Evolutionary conservation across 495 filamentous ascomycete species (phyloP).

Genomic region (Aspergillus saccharolyticus): DNA sequence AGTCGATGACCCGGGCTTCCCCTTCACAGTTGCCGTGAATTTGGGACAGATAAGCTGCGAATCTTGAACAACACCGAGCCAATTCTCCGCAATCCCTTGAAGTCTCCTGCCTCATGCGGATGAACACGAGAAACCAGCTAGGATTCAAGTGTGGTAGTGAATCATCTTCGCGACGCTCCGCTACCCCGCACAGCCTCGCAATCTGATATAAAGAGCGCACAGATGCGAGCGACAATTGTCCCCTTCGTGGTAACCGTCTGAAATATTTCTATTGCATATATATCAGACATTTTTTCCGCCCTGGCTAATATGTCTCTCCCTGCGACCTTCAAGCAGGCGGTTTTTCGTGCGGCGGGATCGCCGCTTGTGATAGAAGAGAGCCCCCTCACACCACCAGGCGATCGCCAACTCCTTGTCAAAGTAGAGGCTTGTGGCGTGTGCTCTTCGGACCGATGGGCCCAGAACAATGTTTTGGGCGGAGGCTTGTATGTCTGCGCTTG

Average conservation of each 20-base stretch:
- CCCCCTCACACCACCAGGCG: slow-evolving; percentile 35
- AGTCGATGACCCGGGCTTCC: not conserved
- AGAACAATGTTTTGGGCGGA: slow-evolving; percentile 34
- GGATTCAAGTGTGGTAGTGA: not conserved
- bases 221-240: too few species aligned
- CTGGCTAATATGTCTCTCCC: slow-evolving; percentile 29
- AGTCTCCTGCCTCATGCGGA: not conserved
- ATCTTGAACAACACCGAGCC: not conserved
- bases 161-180: not conserved
- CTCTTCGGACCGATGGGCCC: slow-evolving; percentile 38
- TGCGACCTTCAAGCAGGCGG: slow-evolving; percentile 45
- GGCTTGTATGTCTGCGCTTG: slow-evolving; percentile 26
- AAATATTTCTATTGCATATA: not conserved
- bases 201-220: not conserved
- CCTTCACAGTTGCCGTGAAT: not conserved
- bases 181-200: not conserved
- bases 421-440: slow-evolving; percentile 53
- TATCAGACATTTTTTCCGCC: not conserved
- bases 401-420: slow-evolving; percentile 47
- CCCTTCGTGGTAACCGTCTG: too few species aligned
- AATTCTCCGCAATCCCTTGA: not conserved
- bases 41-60: not conserved
- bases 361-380: slow-evolving; percentile 41
- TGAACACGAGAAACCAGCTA: not conserved
- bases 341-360: slow-evolving; percentile 32